Base-by-base conservation (phyloP, 176 grass and related monocot species). In the Microstegium vimineum region DNA sequence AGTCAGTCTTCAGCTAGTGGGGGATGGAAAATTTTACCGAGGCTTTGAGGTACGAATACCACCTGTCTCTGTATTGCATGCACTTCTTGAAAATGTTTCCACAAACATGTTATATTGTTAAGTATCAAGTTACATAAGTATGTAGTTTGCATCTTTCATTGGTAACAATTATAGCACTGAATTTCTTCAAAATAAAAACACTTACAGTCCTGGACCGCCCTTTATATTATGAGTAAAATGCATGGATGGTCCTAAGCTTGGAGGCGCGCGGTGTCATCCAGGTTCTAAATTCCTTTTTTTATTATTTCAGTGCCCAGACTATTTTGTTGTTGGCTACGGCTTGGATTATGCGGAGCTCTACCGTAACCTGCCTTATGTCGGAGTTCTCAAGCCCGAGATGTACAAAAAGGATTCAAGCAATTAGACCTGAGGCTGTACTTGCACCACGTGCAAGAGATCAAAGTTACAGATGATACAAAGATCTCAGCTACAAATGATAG, bases 311-410 rank as follows among this genome's bases (percentile, higher is more conserved):
- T 98, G 95, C 86, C 95, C 95, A 4, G 90, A 95, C 86, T 90
- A 51, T 42, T 95, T 98, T 83, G 92, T 98, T 51, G 95, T 98
- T 56, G 93, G 96, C 41, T 98, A 98, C 66, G 96, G 96, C 84
- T 87, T 95, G 89, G 96, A 95, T 93, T 93, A 90, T 66, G 90
- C 79, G 1, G 96, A 98, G 77, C 85, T 95, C 36, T 98, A 98
- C 66, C 89, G 95, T 32, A 97, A 94, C 74, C 76, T 98, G 76
- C 96, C 96, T 38, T 95, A 84, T 77, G 30, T 98, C 33, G 92
- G 95, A 59, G 90, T 95, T 77, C 90, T 97, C 16, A 94, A 97
- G 77, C 84, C 88, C 10, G 85, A 94, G 77, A 89, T 88, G 43
- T 97, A 94, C 83, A 81, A 75, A 62, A 92, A 92, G 64, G 35